Evolutionary conservation across 2,329 filamentous ascomycete genomes (phyloP).

Genomic region (Xylaria sp.): DNA sequence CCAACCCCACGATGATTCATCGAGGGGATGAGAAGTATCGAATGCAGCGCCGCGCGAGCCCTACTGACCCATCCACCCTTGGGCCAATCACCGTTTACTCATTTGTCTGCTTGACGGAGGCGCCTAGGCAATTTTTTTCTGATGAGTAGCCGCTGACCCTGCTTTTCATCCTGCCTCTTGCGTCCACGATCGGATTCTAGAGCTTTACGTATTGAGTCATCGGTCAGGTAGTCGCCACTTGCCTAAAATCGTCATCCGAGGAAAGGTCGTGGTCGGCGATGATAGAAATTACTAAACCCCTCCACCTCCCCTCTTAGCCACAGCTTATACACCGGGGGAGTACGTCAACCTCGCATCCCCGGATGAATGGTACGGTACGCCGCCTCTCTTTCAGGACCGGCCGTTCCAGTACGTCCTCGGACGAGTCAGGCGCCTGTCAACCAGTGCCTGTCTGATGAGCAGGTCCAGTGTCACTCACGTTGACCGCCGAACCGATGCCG

Average conservation of each 20-base stretch:
- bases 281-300: background rate
- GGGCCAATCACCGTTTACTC: background rate
- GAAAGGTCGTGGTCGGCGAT: slow-evolving; percentile 8
- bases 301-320: too few species aligned
- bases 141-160: slow-evolving; percentile 8
- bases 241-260: slow-evolving; percentile 18
- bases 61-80: background rate
- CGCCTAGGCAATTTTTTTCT: background rate
- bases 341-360: slow-evolving; percentile 18
- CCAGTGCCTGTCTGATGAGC: background rate
- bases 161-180: slow-evolving; percentile 11
- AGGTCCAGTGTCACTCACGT: background rate
- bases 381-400: slow-evolving; percentile 14
- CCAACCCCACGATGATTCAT: slow-evolving; percentile 11
- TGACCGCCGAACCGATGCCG: background rate
- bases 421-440: slow-evolving; percentile 13
- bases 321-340: too few species aligned
- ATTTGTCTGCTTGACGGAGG: background rate
- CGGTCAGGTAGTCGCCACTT: slow-evolving; percentile 17
- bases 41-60: background rate
- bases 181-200: slow-evolving; percentile 17
- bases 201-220: slow-evolving; percentile 21
- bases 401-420: slow-evolving; percentile 18
- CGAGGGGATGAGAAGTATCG: slow-evolving; percentile 8
- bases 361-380: slow-evolving; percentile 23